phyloP scores from a whole-genome alignment of 257 asterid species.

The Plectranthus barbatus region DNA sequence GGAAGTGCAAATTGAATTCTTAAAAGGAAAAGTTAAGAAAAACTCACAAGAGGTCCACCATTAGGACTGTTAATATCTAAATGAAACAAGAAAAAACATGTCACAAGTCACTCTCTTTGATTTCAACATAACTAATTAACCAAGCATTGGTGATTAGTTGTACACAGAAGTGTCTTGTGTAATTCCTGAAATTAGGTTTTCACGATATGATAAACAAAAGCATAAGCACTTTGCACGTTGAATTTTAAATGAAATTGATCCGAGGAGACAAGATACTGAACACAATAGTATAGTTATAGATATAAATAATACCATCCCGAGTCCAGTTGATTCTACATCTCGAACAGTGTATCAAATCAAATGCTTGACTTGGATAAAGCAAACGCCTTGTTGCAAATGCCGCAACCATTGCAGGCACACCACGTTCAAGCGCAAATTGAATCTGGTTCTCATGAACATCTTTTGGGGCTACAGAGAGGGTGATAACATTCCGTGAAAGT shows the following conservation, averaged over 20 bases:
- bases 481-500: conserved; percentile 62
- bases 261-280: conserved; percentile 4
- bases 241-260: not conserved
- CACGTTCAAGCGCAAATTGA: conserved; percentile 96
- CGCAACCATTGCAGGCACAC: conserved; percentile 93
- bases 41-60: too few species aligned
- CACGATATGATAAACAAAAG: not conserved
- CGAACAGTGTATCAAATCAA: conserved; percentile 88
- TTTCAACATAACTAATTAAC: not conserved
- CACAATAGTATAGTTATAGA: not conserved
- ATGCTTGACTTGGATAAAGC: conserved; percentile 89
- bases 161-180: not conserved
- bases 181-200: not conserved
- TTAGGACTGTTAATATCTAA: too few species aligned
- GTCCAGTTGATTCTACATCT: conserved; percentile 98
- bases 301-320: conserved; percentile 64
- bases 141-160: not conserved
- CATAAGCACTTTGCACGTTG: not conserved
- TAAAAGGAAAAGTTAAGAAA: too few species aligned
- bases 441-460: conserved; percentile 96
- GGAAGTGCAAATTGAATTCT: not conserved
- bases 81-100: not conserved
- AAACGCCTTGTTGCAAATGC: conserved; percentile 76
- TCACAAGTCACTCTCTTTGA: not conserved
- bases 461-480: conserved; percentile 91